Base-by-base conservation (phyloP, 371 early-diverging fungal genomes). In the Mortierella sp. region DNA sequence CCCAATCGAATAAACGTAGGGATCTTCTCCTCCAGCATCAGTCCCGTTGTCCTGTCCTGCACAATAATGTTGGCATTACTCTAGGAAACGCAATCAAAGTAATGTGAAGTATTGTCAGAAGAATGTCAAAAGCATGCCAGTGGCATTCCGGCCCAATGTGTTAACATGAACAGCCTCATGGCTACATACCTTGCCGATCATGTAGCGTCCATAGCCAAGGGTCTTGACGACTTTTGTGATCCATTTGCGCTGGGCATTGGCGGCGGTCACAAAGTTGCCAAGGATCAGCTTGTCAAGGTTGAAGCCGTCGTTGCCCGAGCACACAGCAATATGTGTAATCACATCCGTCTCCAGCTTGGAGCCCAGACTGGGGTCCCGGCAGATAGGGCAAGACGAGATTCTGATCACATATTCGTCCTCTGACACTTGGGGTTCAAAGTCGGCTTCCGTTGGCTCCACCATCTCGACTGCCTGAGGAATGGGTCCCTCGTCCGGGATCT, bases 1-100 rank as follows among this genome's bases (percentile, higher is more conserved):
- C 96, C 97, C 6, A 97, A 84, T 1, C 96, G 93, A 37, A 96
- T 92, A 80, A 95, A 97, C 0, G 94, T 90, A 46, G 96, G 95
- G 89, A 97, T 96, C 64, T 94, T 92, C 71, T 97, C 97, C 78
- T 97, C 96, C 19, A 94, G 82, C 72, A 96, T 88, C 72, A 91
- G 92, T 0, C 96, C 96, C 0, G 95, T 94, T 10, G 71, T 31
- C 28, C 97, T 89, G 76, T 96, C 95, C 85, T 94, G 94, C 1
- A 96, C 94, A 44, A 96, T 90, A 70, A 97, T 96, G 77, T 95
- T 95, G 72, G 94, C 96, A 75, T 93, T 93, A 75, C 91, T 92
- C 90, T 91, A 69, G 48, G 1, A 59, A 48, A 70, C 40, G 71
- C 37, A 61, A 14, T 46, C 37, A 54, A 26, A 61, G 50, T 54